phyloP scores from a whole-genome alignment of 2,329 filamentous ascomycete species.

The Xenoacremonium recifei region DNA sequence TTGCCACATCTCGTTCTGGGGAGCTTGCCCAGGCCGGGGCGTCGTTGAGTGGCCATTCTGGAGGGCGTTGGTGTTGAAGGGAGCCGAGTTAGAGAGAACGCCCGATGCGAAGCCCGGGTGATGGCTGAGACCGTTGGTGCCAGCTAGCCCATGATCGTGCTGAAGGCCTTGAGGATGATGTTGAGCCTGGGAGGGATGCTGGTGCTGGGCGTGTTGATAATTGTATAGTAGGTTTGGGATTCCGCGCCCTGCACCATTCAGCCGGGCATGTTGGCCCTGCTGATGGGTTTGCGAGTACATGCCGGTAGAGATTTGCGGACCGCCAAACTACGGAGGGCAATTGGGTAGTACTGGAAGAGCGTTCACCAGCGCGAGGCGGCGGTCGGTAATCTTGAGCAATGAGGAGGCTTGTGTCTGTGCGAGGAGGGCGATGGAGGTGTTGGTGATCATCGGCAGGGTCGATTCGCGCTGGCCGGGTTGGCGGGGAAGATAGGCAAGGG shows the following conservation, averaged over 20 bases:
- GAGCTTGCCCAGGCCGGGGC: slow-evolving; percentile 48
- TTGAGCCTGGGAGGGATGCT: slow-evolving; percentile 62
- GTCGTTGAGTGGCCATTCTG: slow-evolving; percentile 56
- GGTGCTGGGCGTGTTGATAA: slow-evolving; percentile 61
- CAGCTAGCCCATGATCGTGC: slow-evolving; percentile 55
- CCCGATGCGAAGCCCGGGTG: slow-evolving; percentile 34
- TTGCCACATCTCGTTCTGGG: slow-evolving; percentile 74
- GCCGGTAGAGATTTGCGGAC: slow-evolving; percentile 33
- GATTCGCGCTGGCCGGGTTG: slow-evolving; percentile 3
- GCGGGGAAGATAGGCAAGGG: no score
- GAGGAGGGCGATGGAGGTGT: slow-evolving; percentile 16
- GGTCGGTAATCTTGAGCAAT: no score
- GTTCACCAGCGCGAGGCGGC: slow-evolving; percentile 30
- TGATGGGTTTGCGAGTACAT: slow-evolving; percentile 76
- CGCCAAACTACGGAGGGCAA: slow-evolving; percentile 14
- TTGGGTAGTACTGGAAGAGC: slow-evolving; percentile 26
- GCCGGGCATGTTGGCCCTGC: slow-evolving; percentile 71
- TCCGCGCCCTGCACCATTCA: slow-evolving; percentile 60
- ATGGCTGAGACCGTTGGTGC: slow-evolving; percentile 52
- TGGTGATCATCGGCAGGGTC: slow-evolving; percentile 22
- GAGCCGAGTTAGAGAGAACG: slow-evolving; percentile 62
- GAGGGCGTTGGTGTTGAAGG: slow-evolving; percentile 53
- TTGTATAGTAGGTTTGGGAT: slow-evolving; percentile 67
- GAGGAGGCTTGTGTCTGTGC: slow-evolving; percentile 13
- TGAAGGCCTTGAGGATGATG: slow-evolving; percentile 63